Evolutionary conservation across 2,329 filamentous ascomycete species (phyloP).

Genomic region (Aspergillus awamori): DNA sequence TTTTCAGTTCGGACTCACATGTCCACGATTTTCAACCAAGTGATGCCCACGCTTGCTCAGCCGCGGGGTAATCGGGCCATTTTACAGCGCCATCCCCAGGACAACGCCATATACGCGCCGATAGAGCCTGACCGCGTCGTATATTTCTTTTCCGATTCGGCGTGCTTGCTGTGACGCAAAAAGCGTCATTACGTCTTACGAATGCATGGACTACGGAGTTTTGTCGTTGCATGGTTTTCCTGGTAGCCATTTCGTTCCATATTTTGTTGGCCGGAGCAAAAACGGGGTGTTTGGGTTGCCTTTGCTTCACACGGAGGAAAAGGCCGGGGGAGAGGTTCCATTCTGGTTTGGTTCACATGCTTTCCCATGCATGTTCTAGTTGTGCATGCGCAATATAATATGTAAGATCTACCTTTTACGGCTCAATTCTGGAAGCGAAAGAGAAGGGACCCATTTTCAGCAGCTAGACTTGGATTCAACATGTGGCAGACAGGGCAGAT

Average conservation of each 20-base stretch:
- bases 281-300: constrained; percentile 26
- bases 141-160: constrained; percentile 14
- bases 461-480: neutral
- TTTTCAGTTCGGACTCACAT: neutral
- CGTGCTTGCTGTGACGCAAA: constrained; percentile 20
- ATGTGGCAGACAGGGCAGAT: neutral
- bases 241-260: constrained; percentile 28
- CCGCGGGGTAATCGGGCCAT: neutral
- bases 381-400: constrained; percentile 21
- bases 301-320: constrained; percentile 17
- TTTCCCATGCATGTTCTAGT: constrained; percentile 11
- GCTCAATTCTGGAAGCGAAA: neutral
- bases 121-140: constrained; percentile 7
- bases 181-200: constrained; percentile 35
- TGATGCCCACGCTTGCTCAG: neutral
- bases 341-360: neutral
- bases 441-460: neutral
- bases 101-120: neutral
- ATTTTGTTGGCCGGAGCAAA: constrained; percentile 20
- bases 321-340: constrained; percentile 6
- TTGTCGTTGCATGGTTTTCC: constrained; percentile 34
- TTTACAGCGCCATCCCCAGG: neutral
- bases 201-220: constrained; percentile 42
- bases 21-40: neutral
- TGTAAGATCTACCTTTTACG: constrained; percentile 22